Base-by-base conservation (phyloP, 768 basidiomycete species). In the Piloderma croceum region DNA sequence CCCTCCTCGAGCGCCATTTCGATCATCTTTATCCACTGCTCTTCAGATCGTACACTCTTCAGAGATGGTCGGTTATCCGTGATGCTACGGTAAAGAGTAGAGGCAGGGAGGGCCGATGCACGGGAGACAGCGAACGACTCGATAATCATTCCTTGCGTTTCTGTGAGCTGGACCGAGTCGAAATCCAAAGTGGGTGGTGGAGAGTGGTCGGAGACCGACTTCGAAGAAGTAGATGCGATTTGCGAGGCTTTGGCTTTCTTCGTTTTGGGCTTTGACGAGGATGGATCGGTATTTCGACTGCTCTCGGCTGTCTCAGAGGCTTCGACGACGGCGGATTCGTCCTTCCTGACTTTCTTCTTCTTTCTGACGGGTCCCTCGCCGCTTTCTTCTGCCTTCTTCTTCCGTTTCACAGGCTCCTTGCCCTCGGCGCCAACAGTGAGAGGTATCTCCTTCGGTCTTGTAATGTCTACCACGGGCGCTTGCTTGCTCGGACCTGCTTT, bases 41-140 rank as follows among this genome's bases (percentile, higher is more conserved):
- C 51, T 25, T 70, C 69, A 10, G 52, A 53, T 34, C 62, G 54
- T 48, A 69, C 58, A 9, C 54, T 52, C 39, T 62, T 67, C 36
- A 84, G 62, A 24, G 70, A 59, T 9, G 83, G 81, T 33, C 77
- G 77, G 7, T 63, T 62, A 46, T 69, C 67, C 57, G 74, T 69
- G 19, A 83, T 63, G 34, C 67, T 60, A 43, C 66, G 70, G 51
- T 71, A 75, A 15, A 87, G 61, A 19, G 70, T 59, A 3, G 74
- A 69, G 2, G 72, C 65, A 15, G 82, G 68, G 46, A 84, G 62
- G 15, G 78, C 78, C 1, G 81, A 81, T 15, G 83, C 81, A 17
- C 84, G 76, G 3, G 83, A 80, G n/a, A 74, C 72, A 10, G 81
- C 83, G 58, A 87, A 69, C 25, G 71, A 71, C 63, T 85, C 81